Evolutionary conservation across 352 stramenopile species (phyloP), one percentile per base, ranked within the genome.

Genomic region (Phytophthora sp.): DNA sequence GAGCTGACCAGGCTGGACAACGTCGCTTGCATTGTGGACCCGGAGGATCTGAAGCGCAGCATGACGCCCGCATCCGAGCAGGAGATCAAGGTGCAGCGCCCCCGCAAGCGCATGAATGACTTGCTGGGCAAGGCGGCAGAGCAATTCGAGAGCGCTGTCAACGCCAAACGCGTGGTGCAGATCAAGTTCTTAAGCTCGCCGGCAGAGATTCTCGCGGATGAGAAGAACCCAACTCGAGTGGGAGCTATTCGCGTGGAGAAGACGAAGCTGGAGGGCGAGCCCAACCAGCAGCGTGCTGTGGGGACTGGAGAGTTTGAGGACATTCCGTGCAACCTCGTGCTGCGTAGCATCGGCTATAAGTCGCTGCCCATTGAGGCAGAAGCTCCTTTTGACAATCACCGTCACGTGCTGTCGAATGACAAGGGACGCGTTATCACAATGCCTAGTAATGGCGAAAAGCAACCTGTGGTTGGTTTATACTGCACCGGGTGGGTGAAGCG

Each of bases 401-500:
- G 84, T 20, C 73, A 86, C 54, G 79, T 93, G 3, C 49, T 97
- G 9, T 57, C 66, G 23, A 86, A 95, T 57, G 71, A 87, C 20
- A 54, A 84, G 52, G 80, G 91, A 58, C 72, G 80, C 24, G 38
- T 95, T 66, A 57, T 93, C 27, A 56, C 80, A 63, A 63, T 59
- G 56, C 71, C n/a, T 54, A 74, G 57, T 0, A 73, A 77, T 23
- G 59, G 66, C 12, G 70, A 65, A 52, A 62, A 69, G 46, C 45
- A 76, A 29, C 66, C 63, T 1, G 79, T 95, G 24, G 71, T 80
- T 49, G 94, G 95, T 0, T 65, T 99, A 27, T 99, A 99, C 76
- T 97, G 95, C 60, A 85, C 93, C 20, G 98, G 98, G 3, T 99
- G 98, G 98, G 85, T 99, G 21, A 99, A 99, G 79, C 91, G 98